Evolutionary conservation across 192 early-diverging fungal species (phyloP).

Genomic region (Geranomyces variabilis): DNA sequence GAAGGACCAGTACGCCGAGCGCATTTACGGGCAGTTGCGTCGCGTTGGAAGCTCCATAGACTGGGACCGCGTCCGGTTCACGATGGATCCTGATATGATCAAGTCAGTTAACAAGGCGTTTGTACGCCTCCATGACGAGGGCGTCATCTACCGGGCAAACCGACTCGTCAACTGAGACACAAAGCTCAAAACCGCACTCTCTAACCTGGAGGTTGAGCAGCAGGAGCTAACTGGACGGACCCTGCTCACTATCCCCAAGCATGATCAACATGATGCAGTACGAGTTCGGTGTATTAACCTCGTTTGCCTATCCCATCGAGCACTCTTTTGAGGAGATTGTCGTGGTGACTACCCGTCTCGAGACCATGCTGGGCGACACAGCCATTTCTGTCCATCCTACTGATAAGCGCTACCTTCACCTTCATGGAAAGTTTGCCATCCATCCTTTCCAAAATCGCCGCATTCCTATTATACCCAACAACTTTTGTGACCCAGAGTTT

Average conservation of each 20-base stretch:
- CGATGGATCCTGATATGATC: constrained; percentile 81
- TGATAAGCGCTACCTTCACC: constrained; percentile 91
- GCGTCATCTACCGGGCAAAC: constrained; percentile 95
- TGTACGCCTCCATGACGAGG: constrained; percentile 90
- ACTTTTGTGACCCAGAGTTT: constrained; percentile 86
- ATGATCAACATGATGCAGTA: constrained; percentile 90
- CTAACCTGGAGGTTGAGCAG: constrained; percentile 93
- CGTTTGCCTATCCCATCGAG: constrained; percentile 93
- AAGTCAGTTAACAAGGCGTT: constrained; percentile 93
- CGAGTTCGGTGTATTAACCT: constrained; percentile 97
- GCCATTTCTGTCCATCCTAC: constrained; percentile 93
- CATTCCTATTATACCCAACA: constrained; percentile 90
- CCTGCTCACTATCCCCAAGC: constrained; percentile 85
- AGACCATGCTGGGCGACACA: constrained; percentile 99
- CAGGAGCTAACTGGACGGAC: constrained; percentile 85
- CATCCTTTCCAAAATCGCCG: constrained; percentile 93
- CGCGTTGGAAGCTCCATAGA: constrained; percentile 91
- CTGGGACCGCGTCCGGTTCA: constrained; percentile 91
- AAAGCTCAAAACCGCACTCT: constrained; percentile 90
- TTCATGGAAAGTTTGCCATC: constrained; percentile 88
- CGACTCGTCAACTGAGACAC: constrained; percentile 99
- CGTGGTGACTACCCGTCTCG: constrained; percentile 98
- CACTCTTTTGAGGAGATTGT: constrained; percentile 80
- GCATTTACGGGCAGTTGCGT: constrained; percentile 87
- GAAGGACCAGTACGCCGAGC: constrained; percentile 83